Evolutionary conservation across 495 filamentous ascomycete genomes (phyloP).

Genomic region (Aspergillus funiculosus): DNA sequence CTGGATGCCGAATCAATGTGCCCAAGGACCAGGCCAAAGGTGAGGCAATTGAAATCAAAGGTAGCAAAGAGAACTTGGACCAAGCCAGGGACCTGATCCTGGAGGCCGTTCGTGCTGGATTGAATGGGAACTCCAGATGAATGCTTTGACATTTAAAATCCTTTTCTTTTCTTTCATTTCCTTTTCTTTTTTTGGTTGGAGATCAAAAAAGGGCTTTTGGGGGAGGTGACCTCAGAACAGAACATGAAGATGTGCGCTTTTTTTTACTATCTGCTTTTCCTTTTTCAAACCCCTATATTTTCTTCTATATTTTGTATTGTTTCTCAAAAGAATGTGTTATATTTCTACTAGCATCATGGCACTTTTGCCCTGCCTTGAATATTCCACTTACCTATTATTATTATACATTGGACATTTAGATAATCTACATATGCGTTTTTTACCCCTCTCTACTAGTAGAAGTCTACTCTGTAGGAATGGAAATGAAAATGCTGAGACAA

Average conservation of each 20-base stretch:
- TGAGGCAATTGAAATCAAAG: slow-evolving; percentile 85
- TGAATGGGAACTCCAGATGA: slow-evolving; percentile 25
- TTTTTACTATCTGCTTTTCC: background rate
- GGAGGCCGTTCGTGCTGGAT: slow-evolving; percentile 57
- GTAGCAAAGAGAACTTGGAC: slow-evolving; percentile 72
- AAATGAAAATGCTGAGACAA: no score
- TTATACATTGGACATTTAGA: slow-evolving; percentile 10
- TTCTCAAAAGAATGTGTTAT: slow-evolving; percentile 19
- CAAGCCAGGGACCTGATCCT: slow-evolving; percentile 85
- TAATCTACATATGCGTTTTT: slow-evolving; percentile 1
- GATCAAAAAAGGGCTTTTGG: no score
- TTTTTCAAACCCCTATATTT: slow-evolving; percentile 4
- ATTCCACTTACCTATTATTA: slow-evolving; percentile 6
- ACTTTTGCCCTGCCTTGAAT: slow-evolving; percentile 7
- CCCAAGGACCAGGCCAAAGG: slow-evolving; percentile 69
- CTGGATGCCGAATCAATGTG: slow-evolving; percentile 85
- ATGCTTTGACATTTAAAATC: slow-evolving; percentile 4
- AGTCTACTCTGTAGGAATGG: no score
- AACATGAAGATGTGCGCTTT: slow-evolving; percentile 6
- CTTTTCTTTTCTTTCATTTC: background rate
- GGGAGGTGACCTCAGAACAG: no score
- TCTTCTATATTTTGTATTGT: slow-evolving; percentile 14
- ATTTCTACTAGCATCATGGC: slow-evolving; percentile 8
- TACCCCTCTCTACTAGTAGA: no score
- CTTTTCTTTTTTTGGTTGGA: slow-evolving; percentile 6